These are phyloP conservation scores for Picea glauca DNA, from an alignment of 75 land plant species.

Conservation along the genomic window DNA sequence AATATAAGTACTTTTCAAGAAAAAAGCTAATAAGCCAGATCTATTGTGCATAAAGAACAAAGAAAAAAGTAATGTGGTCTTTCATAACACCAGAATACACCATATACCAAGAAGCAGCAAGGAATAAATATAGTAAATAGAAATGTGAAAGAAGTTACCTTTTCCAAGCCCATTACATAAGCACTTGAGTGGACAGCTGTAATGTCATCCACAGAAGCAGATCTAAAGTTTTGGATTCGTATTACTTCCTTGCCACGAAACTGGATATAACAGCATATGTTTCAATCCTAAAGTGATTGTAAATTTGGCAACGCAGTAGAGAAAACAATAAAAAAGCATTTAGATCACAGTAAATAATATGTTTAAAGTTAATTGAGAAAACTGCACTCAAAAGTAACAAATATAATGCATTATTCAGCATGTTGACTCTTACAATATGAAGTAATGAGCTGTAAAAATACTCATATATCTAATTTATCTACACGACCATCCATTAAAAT, in stretches of 20 bases:
- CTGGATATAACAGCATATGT: slow-evolving; percentile 25
- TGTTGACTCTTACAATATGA: no score
- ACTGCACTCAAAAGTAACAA: no score
- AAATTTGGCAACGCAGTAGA: not conserved
- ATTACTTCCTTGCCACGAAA: slow-evolving; percentile 66
- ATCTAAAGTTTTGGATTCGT: slow-evolving; percentile 47
- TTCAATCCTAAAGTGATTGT: not conserved
- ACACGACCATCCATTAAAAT: no score
- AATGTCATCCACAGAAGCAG: slow-evolving; percentile 77
- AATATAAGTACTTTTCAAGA: no score
- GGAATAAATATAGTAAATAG: not conserved
- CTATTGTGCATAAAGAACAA: not conserved
- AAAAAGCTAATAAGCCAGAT: not conserved
- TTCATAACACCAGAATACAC: not conserved
- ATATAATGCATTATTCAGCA: no score
- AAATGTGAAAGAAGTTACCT: slow-evolving; percentile 36
- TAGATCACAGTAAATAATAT: not conserved
- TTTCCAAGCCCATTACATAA: slow-evolving; percentile 83
- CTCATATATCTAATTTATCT: no score
- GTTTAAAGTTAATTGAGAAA: no score
- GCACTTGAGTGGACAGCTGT: slow-evolving; percentile 69
- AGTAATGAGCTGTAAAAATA: no score
- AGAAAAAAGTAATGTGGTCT: not conserved
- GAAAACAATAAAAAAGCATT: not conserved
- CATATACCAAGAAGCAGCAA: not conserved